Evolutionary conservation across 306 rosid genomes (phyloP).

Genomic region (Pachyrhizus erosus): DNA sequence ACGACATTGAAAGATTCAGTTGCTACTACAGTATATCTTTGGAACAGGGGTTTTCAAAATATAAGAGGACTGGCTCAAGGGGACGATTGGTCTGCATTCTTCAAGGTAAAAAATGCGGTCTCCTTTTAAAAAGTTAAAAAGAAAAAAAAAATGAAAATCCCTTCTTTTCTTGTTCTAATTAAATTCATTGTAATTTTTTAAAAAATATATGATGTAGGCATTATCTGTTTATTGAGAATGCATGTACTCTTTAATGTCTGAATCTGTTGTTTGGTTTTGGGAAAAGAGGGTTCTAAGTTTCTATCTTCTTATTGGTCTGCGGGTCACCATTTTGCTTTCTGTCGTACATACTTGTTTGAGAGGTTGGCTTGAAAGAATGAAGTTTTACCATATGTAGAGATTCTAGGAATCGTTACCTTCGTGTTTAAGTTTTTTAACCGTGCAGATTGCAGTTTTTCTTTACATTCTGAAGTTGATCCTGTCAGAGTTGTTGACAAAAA

Average conservation of each 20-base stretch:
- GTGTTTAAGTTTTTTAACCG: constrained; percentile 21
- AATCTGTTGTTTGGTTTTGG: constrained; percentile 40
- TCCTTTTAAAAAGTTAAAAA: not conserved
- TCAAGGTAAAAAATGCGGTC: constrained; percentile 62
- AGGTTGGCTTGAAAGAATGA: constrained; percentile 26
- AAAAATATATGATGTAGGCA: not conserved
- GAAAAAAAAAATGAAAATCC: not conserved
- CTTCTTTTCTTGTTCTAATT: constrained; percentile 20
- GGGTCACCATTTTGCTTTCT: constrained; percentile 15
- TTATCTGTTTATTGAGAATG: not conserved
- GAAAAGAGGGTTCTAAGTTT: not conserved
- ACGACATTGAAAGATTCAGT: constrained; percentile 50
- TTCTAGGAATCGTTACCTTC: constrained; percentile 25
- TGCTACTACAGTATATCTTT: constrained; percentile 53
- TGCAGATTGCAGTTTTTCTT: constrained; percentile 64
- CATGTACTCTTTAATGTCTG: constrained; percentile 17
- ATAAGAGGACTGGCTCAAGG: constrained; percentile 66
- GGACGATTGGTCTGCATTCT: constrained; percentile 69
- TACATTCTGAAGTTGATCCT: constrained; percentile 64
- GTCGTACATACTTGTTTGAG: constrained; percentile 3
- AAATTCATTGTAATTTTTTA: not conserved
- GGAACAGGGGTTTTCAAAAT: constrained; percentile 67
- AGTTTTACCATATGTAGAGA: constrained; percentile 23
- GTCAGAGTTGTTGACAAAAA: constrained; percentile 48
- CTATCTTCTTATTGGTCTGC: constrained; percentile 1